Evolutionary conservation across 305 asterid species (phyloP).

Genomic region (Salvia sclarea): DNA sequence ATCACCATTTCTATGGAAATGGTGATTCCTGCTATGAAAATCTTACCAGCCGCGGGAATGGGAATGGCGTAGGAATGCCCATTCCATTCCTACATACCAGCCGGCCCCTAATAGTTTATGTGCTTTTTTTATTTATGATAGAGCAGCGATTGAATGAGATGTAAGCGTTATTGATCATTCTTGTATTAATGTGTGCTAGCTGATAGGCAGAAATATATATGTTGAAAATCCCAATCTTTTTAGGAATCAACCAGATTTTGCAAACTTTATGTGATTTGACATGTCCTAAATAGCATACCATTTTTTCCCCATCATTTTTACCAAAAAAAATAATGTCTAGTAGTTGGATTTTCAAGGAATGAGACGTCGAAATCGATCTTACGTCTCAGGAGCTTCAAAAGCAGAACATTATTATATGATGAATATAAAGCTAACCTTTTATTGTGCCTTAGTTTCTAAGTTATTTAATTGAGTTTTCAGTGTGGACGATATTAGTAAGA

Average conservation of each 20-base stretch:
- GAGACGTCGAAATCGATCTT: constrained; percentile 9
- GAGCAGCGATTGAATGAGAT: background rate
- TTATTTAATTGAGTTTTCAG: background rate
- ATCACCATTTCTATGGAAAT: no score
- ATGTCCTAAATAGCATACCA: background rate
- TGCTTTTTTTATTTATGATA: background rate
- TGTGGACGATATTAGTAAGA: no score
- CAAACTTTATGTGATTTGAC: constrained; percentile 25
- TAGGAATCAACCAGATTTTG: background rate
- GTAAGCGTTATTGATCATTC: background rate
- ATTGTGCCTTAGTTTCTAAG: constrained; percentile 15
- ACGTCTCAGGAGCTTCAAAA: constrained; percentile 1
- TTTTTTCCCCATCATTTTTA: background rate
- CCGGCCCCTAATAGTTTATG: no score
- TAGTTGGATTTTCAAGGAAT: background rate
- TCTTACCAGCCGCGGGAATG: no score
- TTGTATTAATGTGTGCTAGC: background rate
- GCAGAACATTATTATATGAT: background rate
- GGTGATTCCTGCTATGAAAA: no score
- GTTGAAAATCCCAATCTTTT: background rate
- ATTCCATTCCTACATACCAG: no score
- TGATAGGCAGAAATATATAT: background rate
- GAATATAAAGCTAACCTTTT: constrained; percentile 4
- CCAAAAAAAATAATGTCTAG: background rate
- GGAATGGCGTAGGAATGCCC: no score